Percentiles rank a stretch among this genome's conserved stretches.
Evolutionary conservation across 768 basidiomycete genomes (phyloP).

Genomic region (Nidularia pulvinata): DNA sequence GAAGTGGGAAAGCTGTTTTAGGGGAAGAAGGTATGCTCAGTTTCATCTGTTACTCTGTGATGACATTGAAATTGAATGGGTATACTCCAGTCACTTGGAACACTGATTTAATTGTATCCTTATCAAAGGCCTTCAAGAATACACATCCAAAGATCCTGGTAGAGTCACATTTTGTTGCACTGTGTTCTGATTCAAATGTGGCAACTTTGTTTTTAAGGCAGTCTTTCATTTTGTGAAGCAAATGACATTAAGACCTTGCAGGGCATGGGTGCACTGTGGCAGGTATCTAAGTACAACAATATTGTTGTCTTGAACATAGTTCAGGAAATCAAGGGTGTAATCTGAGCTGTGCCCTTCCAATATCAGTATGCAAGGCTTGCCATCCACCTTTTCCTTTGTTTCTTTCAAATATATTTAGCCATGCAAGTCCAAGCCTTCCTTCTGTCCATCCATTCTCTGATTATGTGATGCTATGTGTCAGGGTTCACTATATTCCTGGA

Average conservation of each 20-base stretch:
- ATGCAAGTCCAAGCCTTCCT: conserved; percentile 13
- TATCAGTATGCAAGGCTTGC: conserved; percentile 23
- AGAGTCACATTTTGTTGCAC: conserved; percentile 24
- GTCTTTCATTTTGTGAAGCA: conserved; percentile 39
- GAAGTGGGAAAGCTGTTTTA: conserved; percentile 17
- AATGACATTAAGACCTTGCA: conserved; percentile 44
- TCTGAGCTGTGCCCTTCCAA: conserved; percentile 43
- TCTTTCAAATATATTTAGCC: conserved; percentile 28
- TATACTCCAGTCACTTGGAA: conserved; percentile 25
- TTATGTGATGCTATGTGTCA: conserved; percentile 1
- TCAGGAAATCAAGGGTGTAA: conserved; percentile 25
- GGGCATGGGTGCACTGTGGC: conserved; percentile 34
- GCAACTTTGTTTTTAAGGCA: conserved; percentile 15
- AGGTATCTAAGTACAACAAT: conserved; percentile 36
- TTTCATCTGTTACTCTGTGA: conserved; percentile 20
- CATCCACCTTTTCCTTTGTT: conserved; percentile 31
- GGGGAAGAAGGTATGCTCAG: conserved; percentile 21
- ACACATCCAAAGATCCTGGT: conserved; percentile 19
- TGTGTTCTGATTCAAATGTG: conserved; percentile 11
- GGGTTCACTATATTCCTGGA: no score
- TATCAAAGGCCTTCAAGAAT: conserved; percentile 19
- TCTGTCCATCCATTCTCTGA: conserved; percentile 30
- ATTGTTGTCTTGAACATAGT: conserved; percentile 27
- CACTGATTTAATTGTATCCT: conserved; percentile 19
- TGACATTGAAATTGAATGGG: conserved; percentile 22